phyloP scores from a whole-genome alignment of 768 basidiomycete species.

The Xerocomus brunneocitrinus region DNA sequence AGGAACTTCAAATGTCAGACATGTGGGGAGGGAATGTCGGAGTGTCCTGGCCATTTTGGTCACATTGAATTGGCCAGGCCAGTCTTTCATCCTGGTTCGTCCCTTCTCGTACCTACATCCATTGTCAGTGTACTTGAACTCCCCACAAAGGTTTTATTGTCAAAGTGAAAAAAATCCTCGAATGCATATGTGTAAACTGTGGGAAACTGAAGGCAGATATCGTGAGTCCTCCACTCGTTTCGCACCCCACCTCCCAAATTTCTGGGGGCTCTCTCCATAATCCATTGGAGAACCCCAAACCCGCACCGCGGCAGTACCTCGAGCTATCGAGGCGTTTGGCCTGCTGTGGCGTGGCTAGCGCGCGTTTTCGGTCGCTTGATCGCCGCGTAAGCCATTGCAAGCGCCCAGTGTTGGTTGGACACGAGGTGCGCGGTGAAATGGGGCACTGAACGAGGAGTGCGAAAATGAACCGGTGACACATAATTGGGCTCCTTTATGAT shows the following conservation, averaged over 20 bases:
- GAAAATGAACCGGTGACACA: slow-evolving; percentile 34
- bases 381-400: slow-evolving; percentile 72
- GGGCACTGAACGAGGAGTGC: slow-evolving; percentile 97
- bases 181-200: slow-evolving; percentile 98
- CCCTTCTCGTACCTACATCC: not conserved
- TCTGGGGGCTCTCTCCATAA: slow-evolving; percentile 97
- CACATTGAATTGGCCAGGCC: slow-evolving; percentile 96
- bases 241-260: slow-evolving; percentile 91
- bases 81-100: slow-evolving; percentile 93
- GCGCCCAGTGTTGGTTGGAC: slow-evolving; percentile 76
- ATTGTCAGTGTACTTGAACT: not conserved
- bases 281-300: slow-evolving; percentile 90
- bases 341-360: slow-evolving; percentile 67
- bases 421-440: slow-evolving; percentile 93
- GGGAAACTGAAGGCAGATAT: slow-evolving; percentile 96
- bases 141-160: slow-evolving; percentile 74
- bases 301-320: slow-evolving; percentile 74
- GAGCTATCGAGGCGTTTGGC: slow-evolving; percentile 80
- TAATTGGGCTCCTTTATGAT: too few species aligned
- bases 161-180: slow-evolving; percentile 99
- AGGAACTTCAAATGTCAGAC: slow-evolving; percentile 99
- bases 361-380: slow-evolving; percentile 95
- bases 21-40: slow-evolving; percentile 99
- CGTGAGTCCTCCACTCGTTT: slow-evolving; percentile 96
- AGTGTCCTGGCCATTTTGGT: slow-evolving; percentile 99